Percentiles rank a stretch among this genome's conserved stretches.
Conservation (phyloP, 805 yeast species). For the Metahyphopichia silvanorum region DNA sequence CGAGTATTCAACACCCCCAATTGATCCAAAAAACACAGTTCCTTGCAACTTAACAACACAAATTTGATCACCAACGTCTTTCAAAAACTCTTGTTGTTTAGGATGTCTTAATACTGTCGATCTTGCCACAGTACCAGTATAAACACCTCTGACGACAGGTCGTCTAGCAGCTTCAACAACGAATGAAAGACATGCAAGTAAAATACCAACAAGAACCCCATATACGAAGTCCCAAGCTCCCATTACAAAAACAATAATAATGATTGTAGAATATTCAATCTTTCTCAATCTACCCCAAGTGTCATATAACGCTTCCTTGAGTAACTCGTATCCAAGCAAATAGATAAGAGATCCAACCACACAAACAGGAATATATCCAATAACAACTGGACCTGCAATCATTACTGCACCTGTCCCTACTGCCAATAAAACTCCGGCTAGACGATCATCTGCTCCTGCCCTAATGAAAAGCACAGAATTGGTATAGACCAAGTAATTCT, state of each 20-base stretch:
- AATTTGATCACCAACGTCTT: constrained; percentile 86
- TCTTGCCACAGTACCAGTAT: constrained; percentile 83
- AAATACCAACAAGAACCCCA: constrained; percentile 87
- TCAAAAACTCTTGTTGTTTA: constrained; percentile 78
- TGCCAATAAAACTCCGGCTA: constrained; percentile 89
- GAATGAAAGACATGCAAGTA: constrained; percentile 91
- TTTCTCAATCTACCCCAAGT: constrained; percentile 71
- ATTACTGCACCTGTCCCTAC: constrained; percentile 75
- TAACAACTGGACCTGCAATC: constrained; percentile 87
- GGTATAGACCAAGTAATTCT: constrained; percentile 92
- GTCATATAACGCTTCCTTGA: constrained; percentile 83
- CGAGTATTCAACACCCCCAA: constrained; percentile 81
- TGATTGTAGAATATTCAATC: constrained; percentile 81
- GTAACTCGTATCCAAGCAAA: constrained; percentile 83
- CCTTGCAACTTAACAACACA: constrained; percentile 86
- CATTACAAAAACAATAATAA: constrained; percentile 89
- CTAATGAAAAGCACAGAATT: constrained; percentile 87
- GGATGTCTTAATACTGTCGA: constrained; percentile 92
- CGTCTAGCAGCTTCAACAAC: constrained; percentile 87
- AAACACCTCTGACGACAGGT: constrained; percentile 77
- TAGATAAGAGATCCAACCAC: constrained; percentile 94
- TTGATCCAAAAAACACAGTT: constrained; percentile 89
- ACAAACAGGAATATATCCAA: constrained; percentile 91
- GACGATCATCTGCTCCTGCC: constrained; percentile 88
- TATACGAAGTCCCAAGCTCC: constrained; percentile 93